Conservation (phyloP, 805 yeast species). For the Kodamaea hsintzibuensis region DNA sequence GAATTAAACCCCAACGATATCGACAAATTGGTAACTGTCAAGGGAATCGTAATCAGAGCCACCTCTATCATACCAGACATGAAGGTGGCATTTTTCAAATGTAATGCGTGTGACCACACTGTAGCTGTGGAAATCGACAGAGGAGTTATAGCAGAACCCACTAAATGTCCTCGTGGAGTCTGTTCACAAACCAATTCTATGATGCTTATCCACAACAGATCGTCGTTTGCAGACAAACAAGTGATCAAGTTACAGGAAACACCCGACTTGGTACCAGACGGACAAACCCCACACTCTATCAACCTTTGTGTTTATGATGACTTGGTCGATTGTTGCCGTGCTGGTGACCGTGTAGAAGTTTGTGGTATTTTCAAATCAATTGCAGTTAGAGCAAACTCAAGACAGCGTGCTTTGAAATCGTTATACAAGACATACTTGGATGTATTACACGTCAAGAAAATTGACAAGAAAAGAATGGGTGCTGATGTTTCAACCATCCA, state of each 20-base stretch:
- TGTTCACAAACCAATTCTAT: conserved; percentile 85
- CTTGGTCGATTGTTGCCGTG: conserved; percentile 88
- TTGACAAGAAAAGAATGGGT: conserved; percentile 79
- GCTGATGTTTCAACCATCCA: conserved; percentile 69
- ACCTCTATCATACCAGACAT: conserved; percentile 95
- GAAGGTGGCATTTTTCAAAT: conserved; percentile 95
- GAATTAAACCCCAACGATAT: conserved; percentile 32
- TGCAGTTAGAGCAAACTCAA: conserved; percentile 85
- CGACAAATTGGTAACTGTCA: conserved; percentile 86
- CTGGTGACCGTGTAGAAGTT: conserved; percentile 95
- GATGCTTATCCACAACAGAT: conserved; percentile 88
- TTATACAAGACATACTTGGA: conserved; percentile 92
- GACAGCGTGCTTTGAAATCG: conserved; percentile 79
- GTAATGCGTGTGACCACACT: conserved; percentile 93
- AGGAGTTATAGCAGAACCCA: conserved; percentile 92
- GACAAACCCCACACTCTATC: conserved; percentile 97
- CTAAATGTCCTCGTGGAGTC: conserved; percentile 84
- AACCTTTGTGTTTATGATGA: conserved; percentile 95
- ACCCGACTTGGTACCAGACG: conserved; percentile 95
- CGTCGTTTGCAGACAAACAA: conserved; percentile 93
- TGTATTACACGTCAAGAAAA: conserved; percentile 88
- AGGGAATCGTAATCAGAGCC: conserved; percentile 86
- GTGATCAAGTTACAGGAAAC: conserved; percentile 93
- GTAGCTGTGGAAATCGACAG: conserved; percentile 89
- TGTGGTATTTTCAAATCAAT: conserved; percentile 93